Conservation (phyloP, 2,329 filamentous ascomycete genomes). For the Trichoderma sp. region DNA sequence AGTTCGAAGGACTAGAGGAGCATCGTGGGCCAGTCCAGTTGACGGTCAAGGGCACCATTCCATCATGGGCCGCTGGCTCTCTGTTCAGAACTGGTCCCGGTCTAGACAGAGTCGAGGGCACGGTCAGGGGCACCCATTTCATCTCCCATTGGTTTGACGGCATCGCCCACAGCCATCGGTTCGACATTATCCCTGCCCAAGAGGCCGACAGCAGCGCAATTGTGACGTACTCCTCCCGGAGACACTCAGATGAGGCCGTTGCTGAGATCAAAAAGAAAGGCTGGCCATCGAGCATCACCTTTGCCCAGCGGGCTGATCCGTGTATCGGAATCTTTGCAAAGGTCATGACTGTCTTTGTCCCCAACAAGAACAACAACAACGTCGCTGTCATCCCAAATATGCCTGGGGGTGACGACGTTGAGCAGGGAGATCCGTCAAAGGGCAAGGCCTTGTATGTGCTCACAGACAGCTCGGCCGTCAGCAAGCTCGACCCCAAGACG, state of each 20-base stretch:
- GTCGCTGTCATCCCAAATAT: constrained; percentile 68
- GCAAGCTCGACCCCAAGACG: constrained; percentile 68
- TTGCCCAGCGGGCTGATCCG: constrained; percentile 72
- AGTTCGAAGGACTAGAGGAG: constrained; percentile 71
- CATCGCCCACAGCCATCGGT: constrained; percentile 70
- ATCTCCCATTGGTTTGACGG: constrained; percentile 83
- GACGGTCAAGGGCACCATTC: constrained; percentile 65
- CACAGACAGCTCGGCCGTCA: constrained; percentile 57
- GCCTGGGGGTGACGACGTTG: constrained; percentile 49
- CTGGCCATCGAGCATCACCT: constrained; percentile 58
- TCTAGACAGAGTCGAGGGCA: constrained; percentile 60
- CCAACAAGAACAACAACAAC: constrained; percentile 53
- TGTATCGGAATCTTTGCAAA: constrained; percentile 75
- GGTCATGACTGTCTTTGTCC: constrained; percentile 62
- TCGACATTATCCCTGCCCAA: constrained; percentile 61
- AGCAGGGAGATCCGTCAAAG: constrained; percentile 32
- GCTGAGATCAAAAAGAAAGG: constrained; percentile 64
- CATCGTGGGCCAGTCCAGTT: constrained; percentile 67
- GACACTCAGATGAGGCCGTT: constrained; percentile 65
- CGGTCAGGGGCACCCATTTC: constrained; percentile 60
- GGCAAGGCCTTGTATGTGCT: constrained; percentile 30
- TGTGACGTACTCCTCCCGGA: constrained; percentile 72
- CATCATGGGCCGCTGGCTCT: constrained; percentile 68
- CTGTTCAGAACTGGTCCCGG: constrained; percentile 77
- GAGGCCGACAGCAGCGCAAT: constrained; percentile 33